These are phyloP conservation scores for Aquilaria yunnanensis DNA, from an alignment of 345 rosid species.

Conservation along the genomic window DNA sequence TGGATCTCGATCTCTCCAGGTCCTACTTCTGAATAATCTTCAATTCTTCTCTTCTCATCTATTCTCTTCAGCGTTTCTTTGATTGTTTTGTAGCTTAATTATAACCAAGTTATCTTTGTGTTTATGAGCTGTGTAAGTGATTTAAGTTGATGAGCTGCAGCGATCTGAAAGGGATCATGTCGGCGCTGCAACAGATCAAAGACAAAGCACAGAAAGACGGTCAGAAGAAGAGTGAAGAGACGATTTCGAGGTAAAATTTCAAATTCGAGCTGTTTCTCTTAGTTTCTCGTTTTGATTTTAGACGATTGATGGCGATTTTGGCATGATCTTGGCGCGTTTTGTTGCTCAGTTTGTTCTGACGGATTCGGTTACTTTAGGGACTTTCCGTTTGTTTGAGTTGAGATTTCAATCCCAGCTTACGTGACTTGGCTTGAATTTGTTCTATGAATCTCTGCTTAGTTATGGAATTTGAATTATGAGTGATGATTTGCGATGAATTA, in stretches of 20 bases:
- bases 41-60: neutral
- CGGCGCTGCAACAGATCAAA: constrained; percentile 70
- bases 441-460: too few species aligned
- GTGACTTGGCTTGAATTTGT: too few species aligned
- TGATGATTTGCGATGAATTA: too few species aligned
- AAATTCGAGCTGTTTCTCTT: neutral
- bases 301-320: neutral
- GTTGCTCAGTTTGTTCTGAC: too few species aligned
- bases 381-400: neutral
- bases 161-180: constrained; percentile 73
- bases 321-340: too few species aligned
- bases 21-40: constrained; percentile 3
- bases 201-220: constrained; percentile 77
- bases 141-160: constrained; percentile 33
- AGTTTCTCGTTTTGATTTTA: neutral
- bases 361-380: too few species aligned
- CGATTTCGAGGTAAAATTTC: constrained; percentile 57
- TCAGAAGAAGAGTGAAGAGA: constrained; percentile 79
- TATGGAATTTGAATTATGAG: too few species aligned
- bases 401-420: too few species aligned
- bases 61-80: neutral
- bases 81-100: too few species aligned
- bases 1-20: constrained; percentile 66
- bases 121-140: constrained; percentile 1
- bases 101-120: neutral